A percentile compares a stretch with the other conserved stretches of the same genome.
Evolutionary conservation across 1,284 basidiomycete species (phyloP).

Genomic region (Coniferiporia sulphurascens): DNA sequence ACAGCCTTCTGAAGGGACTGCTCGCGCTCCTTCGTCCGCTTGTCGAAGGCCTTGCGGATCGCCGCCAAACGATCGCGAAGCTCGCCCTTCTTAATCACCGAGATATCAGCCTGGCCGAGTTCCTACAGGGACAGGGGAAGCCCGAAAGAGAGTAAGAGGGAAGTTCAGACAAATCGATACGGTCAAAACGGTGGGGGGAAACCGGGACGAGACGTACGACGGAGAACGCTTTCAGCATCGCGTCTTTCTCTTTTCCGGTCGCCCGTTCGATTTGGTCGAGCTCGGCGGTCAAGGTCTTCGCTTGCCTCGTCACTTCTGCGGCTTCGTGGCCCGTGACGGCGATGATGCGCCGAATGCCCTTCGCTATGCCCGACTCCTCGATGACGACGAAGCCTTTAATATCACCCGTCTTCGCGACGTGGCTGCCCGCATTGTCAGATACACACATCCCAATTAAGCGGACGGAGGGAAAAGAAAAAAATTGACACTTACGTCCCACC

Average conservation of each 20-base stretch:
- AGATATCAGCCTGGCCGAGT: constrained; percentile 88
- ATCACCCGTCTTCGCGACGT: constrained; percentile 92
- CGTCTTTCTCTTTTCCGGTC: constrained; percentile 80
- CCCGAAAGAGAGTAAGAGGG: neutral
- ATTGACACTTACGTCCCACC: constrained; percentile 81
- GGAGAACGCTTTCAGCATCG: constrained; percentile 76
- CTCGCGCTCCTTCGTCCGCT: constrained; percentile 81
- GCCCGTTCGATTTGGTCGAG: constrained; percentile 65
- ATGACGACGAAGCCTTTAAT: constrained; percentile 94
- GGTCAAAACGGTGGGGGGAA: neutral
- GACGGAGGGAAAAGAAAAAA: constrained; percentile 6
- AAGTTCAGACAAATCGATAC: neutral
- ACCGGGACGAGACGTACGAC: constrained; percentile 47
- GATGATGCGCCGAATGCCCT: constrained; percentile 92
- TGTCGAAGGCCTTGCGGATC: constrained; percentile 82
- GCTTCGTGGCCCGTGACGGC: constrained; percentile 96
- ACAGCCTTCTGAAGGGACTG: constrained; percentile 78
- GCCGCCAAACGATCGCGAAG: constrained; percentile 72
- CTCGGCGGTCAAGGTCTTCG: constrained; percentile 58
- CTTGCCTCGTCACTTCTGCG: constrained; percentile 69
- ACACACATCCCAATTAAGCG: constrained; percentile 9
- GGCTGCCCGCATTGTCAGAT: constrained; percentile 40
- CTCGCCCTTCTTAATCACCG: constrained; percentile 76
- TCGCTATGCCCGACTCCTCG: constrained; percentile 97
- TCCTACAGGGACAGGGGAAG: too few species aligned